These are phyloP conservation scores for Metschnikowia borealis DNA, from an alignment of 805 yeast species.

Conservation along the genomic window DNA sequence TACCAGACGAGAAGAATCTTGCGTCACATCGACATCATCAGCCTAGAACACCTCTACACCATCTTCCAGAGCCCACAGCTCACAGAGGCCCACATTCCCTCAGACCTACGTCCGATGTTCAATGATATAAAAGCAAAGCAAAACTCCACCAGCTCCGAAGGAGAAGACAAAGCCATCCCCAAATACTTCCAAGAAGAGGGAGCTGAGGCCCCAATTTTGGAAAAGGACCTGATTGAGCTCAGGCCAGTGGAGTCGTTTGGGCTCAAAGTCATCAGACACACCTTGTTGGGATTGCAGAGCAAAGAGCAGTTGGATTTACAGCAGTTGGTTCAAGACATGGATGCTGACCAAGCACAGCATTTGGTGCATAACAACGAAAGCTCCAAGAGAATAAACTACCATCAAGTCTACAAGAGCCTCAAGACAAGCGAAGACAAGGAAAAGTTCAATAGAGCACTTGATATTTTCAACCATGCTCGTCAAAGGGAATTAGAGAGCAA, in stretches of 20 bases:
- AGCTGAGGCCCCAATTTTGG: slow-evolving; percentile 38
- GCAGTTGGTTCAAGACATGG: slow-evolving; percentile 26
- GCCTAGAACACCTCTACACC: slow-evolving; percentile 42
- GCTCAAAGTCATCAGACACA: slow-evolving; percentile 71
- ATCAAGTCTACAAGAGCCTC: slow-evolving; percentile 57
- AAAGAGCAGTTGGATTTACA: slow-evolving; percentile 20
- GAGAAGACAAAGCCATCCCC: slow-evolving; percentile 9
- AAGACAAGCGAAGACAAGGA: slow-evolving; percentile 38
- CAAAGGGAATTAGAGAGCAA: slow-evolving; percentile 72
- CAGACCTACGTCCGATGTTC: slow-evolving; percentile 29
- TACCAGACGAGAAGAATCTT: slow-evolving; percentile 31
- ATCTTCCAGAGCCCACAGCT: slow-evolving; percentile 25
- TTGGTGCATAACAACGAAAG: slow-evolving; percentile 28
- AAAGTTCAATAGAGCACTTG: slow-evolving; percentile 62
- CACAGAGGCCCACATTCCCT: slow-evolving; percentile 29
- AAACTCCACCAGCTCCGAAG: slow-evolving; percentile 1
- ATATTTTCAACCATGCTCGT: slow-evolving; percentile 67
- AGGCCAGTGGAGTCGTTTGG: slow-evolving; percentile 73
- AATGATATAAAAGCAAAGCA: slow-evolving; percentile 19
- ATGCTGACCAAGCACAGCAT: slow-evolving; percentile 23
- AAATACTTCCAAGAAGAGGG: slow-evolving; percentile 31
- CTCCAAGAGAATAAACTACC: slow-evolving; percentile 54
- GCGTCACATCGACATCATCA: slow-evolving; percentile 50
- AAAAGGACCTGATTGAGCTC: slow-evolving; percentile 53
- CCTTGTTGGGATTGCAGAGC: slow-evolving; percentile 46